phyloP scores from a whole-genome alignment of 1,139 yeast genomes.

The Protomyces macrosporus region DNA sequence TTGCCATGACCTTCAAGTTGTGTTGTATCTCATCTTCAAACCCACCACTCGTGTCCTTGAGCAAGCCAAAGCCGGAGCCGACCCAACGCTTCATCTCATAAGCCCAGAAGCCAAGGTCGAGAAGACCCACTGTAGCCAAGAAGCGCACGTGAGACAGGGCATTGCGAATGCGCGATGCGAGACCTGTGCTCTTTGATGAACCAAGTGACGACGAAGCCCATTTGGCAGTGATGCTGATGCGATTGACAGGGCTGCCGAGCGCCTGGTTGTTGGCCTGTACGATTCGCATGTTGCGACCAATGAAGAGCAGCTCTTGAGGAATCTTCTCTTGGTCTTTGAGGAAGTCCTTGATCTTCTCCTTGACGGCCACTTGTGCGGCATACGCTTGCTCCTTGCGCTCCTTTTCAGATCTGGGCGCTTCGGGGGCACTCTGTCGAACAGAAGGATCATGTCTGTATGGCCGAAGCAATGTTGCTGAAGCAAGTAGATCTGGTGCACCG shows the following conservation, averaged over 20 bases:
- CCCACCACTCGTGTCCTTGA: constrained; percentile 40
- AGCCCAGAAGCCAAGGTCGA: constrained; percentile 45
- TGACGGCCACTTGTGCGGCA: constrained; percentile 42
- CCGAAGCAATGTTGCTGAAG: constrained; percentile 53
- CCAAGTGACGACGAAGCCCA: constrained; percentile 30
- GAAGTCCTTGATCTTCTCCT: constrained; percentile 46
- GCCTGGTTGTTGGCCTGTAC: constrained; percentile 62
- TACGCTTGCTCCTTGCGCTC: constrained; percentile 33
- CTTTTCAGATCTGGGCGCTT: neutral
- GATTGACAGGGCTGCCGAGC: constrained; percentile 68
- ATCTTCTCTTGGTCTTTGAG: constrained; percentile 59
- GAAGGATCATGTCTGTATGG: constrained; percentile 39
- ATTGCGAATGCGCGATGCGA: constrained; percentile 8
- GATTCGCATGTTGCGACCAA: constrained; percentile 68
- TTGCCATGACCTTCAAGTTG: constrained; percentile 39
- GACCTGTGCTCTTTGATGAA: constrained; percentile 8
- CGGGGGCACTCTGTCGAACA: constrained; percentile 30
- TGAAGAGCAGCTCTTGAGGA: constrained; percentile 60
- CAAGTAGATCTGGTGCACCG: constrained; percentile 59
- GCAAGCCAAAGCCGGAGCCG: constrained; percentile 31
- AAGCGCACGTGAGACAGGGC: constrained; percentile 39
- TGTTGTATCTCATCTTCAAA: constrained; percentile 49
- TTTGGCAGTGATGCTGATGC: constrained; percentile 56
- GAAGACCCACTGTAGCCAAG: constrained; percentile 42
- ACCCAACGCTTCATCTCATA: constrained; percentile 45